Base-by-base conservation (phyloP, 805 yeast genomes). In the Wickerhamomyces bovis region DNA sequence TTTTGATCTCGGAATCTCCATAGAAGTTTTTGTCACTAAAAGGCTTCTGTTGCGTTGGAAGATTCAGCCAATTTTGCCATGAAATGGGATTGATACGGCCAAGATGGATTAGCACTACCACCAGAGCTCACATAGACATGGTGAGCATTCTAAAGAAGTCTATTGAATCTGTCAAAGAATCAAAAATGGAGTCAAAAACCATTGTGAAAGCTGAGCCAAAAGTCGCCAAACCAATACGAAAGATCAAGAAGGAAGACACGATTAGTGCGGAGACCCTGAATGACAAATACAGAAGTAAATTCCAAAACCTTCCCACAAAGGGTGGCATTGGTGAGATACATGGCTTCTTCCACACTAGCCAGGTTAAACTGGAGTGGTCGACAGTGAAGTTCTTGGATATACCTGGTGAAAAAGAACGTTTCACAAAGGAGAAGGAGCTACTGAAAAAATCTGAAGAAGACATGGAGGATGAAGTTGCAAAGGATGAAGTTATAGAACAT, bases 301-400 rank as follows among this genome's bases (percentile, higher is more conserved):
- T 52, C 42, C 44, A 38, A 21, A 38, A 39, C 1, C 38, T 43
- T 6, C 65, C 67, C 1, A 48, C 55, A 0, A 35, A 26, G 0
- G 48, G 61, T 0, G 56, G 56, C 1, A 15, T 63, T 12, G 57
- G 64, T 11, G 54, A 57, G 22, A 53, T 62, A 11, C 67, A 65
- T 42, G 63, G 62, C n/a, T 70, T 76, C 51, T 79, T 83, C 58
- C 72, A 75, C 48, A 59, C 60, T 2, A 66, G 81, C 1, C 65
- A 65, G 18, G 69, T 77, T 2, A 60, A 63, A 20, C 67, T 78
- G 38, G 86, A 82, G 53, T 83, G 89, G 89, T 74, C 83, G 15
- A 68, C 76, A 19, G 74, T 71, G 7, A 61, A 67, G 6, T 81
- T 75, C 49, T 53, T 65, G 12, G 76, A 78, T 19, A 78, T 84